Conservation (phyloP, 768 basidiomycete species). For the Tephrocybe rancida region DNA sequence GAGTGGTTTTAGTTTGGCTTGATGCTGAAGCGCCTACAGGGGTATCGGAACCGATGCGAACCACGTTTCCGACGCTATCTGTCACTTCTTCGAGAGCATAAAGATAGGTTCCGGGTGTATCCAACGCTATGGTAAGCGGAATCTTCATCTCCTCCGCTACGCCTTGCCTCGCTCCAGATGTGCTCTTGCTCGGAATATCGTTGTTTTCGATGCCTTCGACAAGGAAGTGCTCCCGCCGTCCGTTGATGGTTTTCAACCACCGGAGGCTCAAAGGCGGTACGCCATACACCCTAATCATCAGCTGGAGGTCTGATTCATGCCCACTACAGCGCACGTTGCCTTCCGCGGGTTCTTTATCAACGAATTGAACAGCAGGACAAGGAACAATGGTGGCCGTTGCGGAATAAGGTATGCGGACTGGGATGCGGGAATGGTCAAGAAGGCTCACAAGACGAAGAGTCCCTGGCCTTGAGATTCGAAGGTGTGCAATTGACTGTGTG, state of each 20-base stretch:
- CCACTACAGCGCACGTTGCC: slow-evolving; percentile 69
- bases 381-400: slow-evolving; percentile 74
- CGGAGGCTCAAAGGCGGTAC: slow-evolving; percentile 77
- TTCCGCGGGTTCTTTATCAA: slow-evolving; percentile 37
- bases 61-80: slow-evolving; percentile 81
- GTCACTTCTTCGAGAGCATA: slow-evolving; percentile 81
- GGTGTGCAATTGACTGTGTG: slow-evolving; percentile 74
- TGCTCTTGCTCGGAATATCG: slow-evolving; percentile 29
- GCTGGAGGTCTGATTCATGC: slow-evolving; percentile 54
- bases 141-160: slow-evolving; percentile 62
- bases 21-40: slow-evolving; percentile 21
- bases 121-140: slow-evolving; percentile 67
- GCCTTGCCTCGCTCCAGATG: slow-evolving; percentile 1
- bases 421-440: slow-evolving; percentile 66
- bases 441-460: slow-evolving; percentile 75
- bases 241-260: slow-evolving; percentile 74
- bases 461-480: slow-evolving; percentile 75
- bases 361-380: slow-evolving; percentile 79
- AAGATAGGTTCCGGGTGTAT: slow-evolving; percentile 64
- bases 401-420: slow-evolving; percentile 70
- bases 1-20: slow-evolving; percentile 47
- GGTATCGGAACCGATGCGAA: slow-evolving; percentile 46
- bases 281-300: slow-evolving; percentile 68
- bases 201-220: slow-evolving; percentile 84
- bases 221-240: slow-evolving; percentile 66